These are phyloP conservation scores for Neoascochyta sp. DNA, from an alignment of 2,329 filamentous ascomycete genomes.

Conservation along the genomic window DNA sequence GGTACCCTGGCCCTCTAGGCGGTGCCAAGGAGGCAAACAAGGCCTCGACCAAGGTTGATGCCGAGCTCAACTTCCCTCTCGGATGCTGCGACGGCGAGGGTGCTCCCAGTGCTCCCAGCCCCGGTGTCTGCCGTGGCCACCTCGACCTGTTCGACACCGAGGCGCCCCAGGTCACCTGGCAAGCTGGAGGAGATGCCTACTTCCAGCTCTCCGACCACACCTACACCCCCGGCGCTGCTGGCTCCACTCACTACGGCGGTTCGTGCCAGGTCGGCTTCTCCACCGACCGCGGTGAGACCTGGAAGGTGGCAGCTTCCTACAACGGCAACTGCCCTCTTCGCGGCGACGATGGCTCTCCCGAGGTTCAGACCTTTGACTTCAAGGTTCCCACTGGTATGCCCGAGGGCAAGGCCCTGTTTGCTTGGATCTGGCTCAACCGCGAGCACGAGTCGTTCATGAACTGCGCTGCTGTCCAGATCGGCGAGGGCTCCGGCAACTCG, in stretches of 20 bases:
- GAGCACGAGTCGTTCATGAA: conserved; percentile 47
- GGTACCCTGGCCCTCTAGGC: conserved; percentile 44
- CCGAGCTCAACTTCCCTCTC: conserved; percentile 43
- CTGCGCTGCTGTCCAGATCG: conserved; percentile 46
- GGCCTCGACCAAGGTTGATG: conserved; percentile 16
- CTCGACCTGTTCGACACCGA: conserved; percentile 44
- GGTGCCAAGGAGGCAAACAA: conserved; percentile 45
- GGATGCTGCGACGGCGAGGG: conserved; percentile 44
- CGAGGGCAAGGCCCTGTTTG: conserved; percentile 43
- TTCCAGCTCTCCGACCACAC: conserved; percentile 39
- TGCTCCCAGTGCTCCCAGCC: conserved; percentile 27
- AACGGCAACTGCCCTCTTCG: conserved; percentile 49
- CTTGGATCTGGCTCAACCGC: conserved; percentile 49
- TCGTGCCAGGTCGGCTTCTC: conserved; percentile 48
- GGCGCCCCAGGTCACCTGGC: conserved; percentile 44
- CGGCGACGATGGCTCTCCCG: conserved; percentile 35
- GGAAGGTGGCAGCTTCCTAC: conserved; percentile 45
- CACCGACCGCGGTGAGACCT: conserved; percentile 43
- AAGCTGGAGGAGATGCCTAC: conserved; percentile 41
- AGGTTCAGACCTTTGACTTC: conserved; percentile 46
- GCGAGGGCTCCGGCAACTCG: conserved; percentile 17
- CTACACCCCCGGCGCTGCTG: conserved; percentile 22
- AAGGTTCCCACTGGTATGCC: conserved; percentile 44
- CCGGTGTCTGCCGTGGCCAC: conserved; percentile 45
- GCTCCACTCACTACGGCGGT: conserved; percentile 46